Conservation (phyloP, 768 basidiomycete genomes). For the Zangia roseola region DNA sequence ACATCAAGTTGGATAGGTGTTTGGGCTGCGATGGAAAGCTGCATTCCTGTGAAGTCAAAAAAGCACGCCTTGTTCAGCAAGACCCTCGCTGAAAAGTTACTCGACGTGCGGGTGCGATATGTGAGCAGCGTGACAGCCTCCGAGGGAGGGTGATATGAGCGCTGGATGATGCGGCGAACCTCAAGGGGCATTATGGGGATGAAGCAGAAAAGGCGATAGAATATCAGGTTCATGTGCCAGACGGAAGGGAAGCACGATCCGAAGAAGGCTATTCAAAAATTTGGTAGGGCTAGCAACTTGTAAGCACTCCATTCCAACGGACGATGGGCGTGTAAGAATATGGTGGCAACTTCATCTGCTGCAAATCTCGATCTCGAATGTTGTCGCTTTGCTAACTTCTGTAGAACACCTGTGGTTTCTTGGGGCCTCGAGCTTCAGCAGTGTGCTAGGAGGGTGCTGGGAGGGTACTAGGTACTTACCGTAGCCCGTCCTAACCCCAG, state of each 20-base stretch:
- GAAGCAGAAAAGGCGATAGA: conserved; percentile 21
- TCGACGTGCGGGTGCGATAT: conserved; percentile 18
- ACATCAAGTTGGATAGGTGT: neutral
- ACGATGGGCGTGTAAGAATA: too few species aligned
- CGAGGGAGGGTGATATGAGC: neutral
- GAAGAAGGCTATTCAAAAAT: conserved; percentile 20
- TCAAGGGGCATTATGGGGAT: neutral
- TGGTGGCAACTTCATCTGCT: too few species aligned
- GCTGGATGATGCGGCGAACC: neutral
- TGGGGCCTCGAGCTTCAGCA: too few species aligned
- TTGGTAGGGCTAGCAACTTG: conserved; percentile 6
- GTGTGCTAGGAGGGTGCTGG: too few species aligned
- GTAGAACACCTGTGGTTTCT: too few species aligned
- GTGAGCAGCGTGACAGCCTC: conserved; percentile 12
- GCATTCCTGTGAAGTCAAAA: conserved; percentile 3
- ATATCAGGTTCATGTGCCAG: conserved; percentile 12
- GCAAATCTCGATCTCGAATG: too few species aligned
- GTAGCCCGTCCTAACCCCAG: too few species aligned
- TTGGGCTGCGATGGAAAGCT: conserved; percentile 15
- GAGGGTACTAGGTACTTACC: too few species aligned
- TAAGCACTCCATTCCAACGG: too few species aligned
- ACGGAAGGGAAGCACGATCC: conserved; percentile 24
- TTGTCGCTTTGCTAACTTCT: too few species aligned
- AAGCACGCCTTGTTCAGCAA: conserved; percentile 20
- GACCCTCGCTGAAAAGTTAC: conserved; percentile 2